These are phyloP conservation scores for Leccinum brunneo-olivaceum DNA, from an alignment of 1,284 basidiomycete species.

Conservation along the genomic window DNA sequence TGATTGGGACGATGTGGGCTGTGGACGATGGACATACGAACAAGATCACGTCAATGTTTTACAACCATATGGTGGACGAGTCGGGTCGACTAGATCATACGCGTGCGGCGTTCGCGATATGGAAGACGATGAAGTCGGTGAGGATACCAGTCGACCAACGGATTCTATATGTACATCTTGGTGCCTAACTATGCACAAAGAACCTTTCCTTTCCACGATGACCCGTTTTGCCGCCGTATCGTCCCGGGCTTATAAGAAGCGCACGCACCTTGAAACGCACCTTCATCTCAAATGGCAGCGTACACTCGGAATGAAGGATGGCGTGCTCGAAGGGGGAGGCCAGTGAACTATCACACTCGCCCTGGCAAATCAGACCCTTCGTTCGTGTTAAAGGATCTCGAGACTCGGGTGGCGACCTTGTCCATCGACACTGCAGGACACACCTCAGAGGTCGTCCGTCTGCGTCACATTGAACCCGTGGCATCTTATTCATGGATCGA, in stretches of 20 bases:
- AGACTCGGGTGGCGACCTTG: slow-evolving; percentile 13
- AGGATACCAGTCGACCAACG: neutral
- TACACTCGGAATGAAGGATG: slow-evolving; percentile 8
- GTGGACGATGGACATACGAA: neutral
- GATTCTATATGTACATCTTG: neutral
- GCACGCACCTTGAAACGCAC: no score
- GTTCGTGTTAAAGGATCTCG: slow-evolving; percentile 26
- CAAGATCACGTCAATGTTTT: neutral
- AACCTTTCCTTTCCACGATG: no score
- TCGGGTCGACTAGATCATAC: neutral
- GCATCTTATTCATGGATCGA: slow-evolving; percentile 34
- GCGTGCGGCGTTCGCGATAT: neutral
- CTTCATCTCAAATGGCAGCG: slow-evolving; percentile 20
- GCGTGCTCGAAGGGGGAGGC: slow-evolving; percentile 16
- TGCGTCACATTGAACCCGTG: slow-evolving; percentile 23
- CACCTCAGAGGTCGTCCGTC: slow-evolving; percentile 17
- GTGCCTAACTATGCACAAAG: no score
- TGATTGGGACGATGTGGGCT: neutral
- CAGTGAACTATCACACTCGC: neutral
- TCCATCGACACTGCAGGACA: slow-evolving; percentile 9
- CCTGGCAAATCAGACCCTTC: neutral
- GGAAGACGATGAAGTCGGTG: neutral
- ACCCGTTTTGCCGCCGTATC: no score
- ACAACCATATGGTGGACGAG: neutral
- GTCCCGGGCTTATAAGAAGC: no score